A percentile compares a stretch with the other conserved stretches of the same genome.
These are phyloP conservation scores for Chenopodium berlandieri DNA, from an alignment of 148 eudicot species.

Conservation along the genomic window DNA sequence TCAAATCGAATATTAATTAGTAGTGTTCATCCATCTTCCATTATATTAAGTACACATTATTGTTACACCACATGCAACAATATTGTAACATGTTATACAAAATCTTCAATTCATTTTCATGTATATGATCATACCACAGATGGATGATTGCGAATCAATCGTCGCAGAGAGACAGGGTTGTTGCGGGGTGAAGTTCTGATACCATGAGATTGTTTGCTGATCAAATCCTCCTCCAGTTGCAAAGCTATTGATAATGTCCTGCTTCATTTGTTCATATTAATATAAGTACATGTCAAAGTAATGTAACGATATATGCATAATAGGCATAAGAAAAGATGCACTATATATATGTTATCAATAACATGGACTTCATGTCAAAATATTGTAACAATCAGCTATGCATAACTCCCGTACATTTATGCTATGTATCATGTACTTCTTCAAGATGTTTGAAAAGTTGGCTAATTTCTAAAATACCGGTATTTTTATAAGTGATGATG, in stretches of 20 bases:
- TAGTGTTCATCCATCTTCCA: background rate
- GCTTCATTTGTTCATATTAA: constrained; percentile 18
- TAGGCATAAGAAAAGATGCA: too few species aligned
- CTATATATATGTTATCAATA: too few species aligned
- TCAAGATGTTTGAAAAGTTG: background rate
- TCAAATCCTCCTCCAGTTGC: constrained; percentile 35
- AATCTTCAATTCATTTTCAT: background rate
- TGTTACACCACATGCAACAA: background rate
- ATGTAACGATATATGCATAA: background rate
- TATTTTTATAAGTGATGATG: background rate
- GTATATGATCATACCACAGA: constrained; percentile 52
- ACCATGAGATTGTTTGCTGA: constrained; percentile 34
- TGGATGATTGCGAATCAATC: constrained; percentile 78
- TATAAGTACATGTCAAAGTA: background rate
- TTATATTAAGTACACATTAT: background rate
- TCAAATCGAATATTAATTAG: background rate
- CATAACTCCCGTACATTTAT: too few species aligned
- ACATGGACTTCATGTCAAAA: too few species aligned
- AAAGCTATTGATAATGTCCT: constrained; percentile 48
- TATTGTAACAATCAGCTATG: too few species aligned
- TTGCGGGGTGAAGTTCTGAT: constrained; percentile 38
- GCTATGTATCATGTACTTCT: background rate
- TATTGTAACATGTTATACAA: background rate
- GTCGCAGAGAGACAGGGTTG: constrained; percentile 45
- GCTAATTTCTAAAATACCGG: background rate